Percentiles rank a stretch among this genome's conserved stretches.
Conservation (phyloP, 306 rosid species). For the Prunus campanulata region DNA sequence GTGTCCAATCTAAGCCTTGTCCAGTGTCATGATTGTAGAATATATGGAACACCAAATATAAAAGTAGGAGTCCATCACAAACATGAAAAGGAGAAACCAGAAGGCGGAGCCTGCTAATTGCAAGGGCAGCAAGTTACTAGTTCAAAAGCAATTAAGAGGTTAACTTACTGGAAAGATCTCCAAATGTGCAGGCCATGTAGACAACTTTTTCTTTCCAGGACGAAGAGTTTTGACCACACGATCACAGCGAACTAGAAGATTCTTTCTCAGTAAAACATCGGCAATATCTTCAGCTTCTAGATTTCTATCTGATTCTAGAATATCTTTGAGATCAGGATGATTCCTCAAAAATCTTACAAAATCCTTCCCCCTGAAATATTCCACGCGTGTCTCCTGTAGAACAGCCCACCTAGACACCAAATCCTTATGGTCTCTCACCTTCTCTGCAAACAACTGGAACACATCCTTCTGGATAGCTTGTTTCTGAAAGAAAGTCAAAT, state of each 20-base stretch:
- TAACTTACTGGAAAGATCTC: conserved; percentile 78
- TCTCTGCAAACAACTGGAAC: conserved; percentile 91
- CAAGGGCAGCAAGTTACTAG: conserved; percentile 3
- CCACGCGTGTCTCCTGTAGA: conserved; percentile 94
- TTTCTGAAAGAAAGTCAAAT: conserved; percentile 48
- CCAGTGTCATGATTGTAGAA: neutral
- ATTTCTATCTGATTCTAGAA: conserved; percentile 66
- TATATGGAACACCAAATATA: neutral
- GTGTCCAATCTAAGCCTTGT: neutral
- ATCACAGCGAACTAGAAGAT: conserved; percentile 88
- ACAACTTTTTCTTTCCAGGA: conserved; percentile 92
- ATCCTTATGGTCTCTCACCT: conserved; percentile 85
- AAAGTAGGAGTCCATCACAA: neutral
- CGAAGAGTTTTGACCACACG: conserved; percentile 95
- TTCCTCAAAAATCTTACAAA: conserved; percentile 72
- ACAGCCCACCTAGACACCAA: conserved; percentile 97
- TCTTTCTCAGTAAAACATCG: conserved; percentile 64
- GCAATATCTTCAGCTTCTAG: conserved; percentile 80
- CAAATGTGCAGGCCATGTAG: conserved; percentile 97
- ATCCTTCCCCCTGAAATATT: conserved; percentile 96
- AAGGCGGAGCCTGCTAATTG: neutral
- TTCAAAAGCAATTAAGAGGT: neutral
- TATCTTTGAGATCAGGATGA: conserved; percentile 80
- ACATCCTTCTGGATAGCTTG: conserved; percentile 79
- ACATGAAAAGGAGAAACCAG: neutral